Evolutionary conservation across 169 alveolate genomes (phyloP).

Genomic region (Perkinsus chesapeaki): DNA sequence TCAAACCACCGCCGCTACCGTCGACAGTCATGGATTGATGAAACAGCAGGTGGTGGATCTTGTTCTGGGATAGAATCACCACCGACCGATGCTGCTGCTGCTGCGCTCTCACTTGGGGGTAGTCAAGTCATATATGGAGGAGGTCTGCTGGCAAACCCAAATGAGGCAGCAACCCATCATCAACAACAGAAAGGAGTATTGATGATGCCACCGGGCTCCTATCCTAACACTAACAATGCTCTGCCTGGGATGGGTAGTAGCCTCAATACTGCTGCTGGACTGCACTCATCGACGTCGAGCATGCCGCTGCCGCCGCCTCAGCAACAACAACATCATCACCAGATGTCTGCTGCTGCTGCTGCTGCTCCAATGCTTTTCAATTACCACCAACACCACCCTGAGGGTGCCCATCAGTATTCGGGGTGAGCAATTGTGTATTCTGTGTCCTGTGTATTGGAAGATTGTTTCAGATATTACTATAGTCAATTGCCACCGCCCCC

Average conservation of each 20-base stretch:
- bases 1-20: no score
- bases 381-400: no score
- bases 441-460: not conserved
- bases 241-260: not conserved
- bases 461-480: not conserved
- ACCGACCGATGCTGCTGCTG: not conserved
- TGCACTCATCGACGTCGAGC: not conserved
- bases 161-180: not conserved
- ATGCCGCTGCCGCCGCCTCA: not conserved
- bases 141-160: not conserved
- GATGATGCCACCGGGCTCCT: not conserved
- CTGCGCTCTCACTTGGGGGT: no score
- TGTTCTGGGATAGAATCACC: not conserved
- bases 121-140: no score
- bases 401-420: no score
- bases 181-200: not conserved
- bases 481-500: not conserved
- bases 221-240: not conserved
- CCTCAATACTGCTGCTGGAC: not conserved
- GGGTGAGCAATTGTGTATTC: not conserved
- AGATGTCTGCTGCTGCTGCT: not conserved
- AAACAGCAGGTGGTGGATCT: not conserved
- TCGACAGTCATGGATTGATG: not conserved
- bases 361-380: no score
- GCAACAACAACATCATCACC: not conserved